Percentiles rank a stretch among this genome's conserved stretches.
Evolutionary conservation across 352 stramenopile genomes (phyloP).

Genomic region (Albugo laibachii): DNA sequence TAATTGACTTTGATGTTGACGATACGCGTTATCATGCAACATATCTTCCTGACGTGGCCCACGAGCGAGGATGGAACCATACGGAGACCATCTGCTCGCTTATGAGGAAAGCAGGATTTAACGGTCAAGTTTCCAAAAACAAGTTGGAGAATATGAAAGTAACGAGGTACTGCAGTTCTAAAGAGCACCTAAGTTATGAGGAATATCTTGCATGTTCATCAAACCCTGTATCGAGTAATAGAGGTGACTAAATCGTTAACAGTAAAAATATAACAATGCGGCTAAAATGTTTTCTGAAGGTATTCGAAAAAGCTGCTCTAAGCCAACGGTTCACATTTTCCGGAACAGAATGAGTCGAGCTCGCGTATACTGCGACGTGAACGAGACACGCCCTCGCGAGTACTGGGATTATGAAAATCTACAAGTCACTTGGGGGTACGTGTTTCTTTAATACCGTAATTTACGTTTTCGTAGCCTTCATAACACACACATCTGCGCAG

Average conservation of each 20-base stretch:
- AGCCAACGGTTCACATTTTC: neutral
- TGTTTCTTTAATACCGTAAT: neutral
- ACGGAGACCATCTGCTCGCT: conserved; percentile 55
- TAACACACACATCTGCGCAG: conserved; percentile 13
- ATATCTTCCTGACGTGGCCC: conserved; percentile 56
- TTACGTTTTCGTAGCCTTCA: neutral
- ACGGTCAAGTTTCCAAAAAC: conserved; percentile 22
- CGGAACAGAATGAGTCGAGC: conserved; percentile 22
- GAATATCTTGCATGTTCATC: conserved; percentile 27
- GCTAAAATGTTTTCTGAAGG: neutral
- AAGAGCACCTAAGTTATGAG: conserved; percentile 63
- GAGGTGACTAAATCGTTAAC: neutral
- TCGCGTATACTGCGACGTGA: conserved; percentile 87
- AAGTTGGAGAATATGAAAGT: conserved; percentile 47
- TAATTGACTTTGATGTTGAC: conserved; percentile 49
- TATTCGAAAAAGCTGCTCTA: neutral
- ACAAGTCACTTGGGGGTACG: conserved; percentile 89
- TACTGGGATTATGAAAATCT: conserved; percentile 99
- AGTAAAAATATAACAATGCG: neutral
- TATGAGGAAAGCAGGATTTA: conserved; percentile 60
- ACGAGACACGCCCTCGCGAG: conserved; percentile 89
- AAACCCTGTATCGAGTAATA: neutral
- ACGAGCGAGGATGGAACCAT: conserved; percentile 53
- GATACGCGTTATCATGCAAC: conserved; percentile 41
- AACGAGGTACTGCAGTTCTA: conserved; percentile 63